Base-by-base conservation (phyloP, 2,329 filamentous ascomycete species). In the Lachnum nothofagi region DNA sequence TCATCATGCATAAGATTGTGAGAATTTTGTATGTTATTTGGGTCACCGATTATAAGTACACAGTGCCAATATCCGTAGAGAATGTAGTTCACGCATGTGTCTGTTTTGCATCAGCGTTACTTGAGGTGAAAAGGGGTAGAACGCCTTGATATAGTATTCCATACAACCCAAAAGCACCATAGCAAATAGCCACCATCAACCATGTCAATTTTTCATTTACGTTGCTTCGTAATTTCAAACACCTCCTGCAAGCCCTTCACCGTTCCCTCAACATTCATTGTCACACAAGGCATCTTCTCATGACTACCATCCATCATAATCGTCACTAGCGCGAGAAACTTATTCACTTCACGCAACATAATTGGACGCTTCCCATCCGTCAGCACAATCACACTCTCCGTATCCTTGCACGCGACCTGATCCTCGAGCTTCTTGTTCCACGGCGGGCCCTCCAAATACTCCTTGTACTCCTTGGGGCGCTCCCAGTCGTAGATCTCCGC, bases 401-500 rank as follows among this genome's bases (percentile, higher is more conserved):
- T 80, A 57, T 80, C 82, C 50, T 74, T 74, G 59, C 81, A 83
- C 14, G 79, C 82, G 31, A 83, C 74, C 67, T 86, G 83, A 56
- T 85, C 80, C 51, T 83, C 79, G 4, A 85, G 70, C 53, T 74
- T 77, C 62, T 79, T 74, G 53, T 75, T 77, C 77, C 79, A 82
- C 1, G 79, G 79, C 42, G 77, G 72, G 1, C 73, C 78, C 64
- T 85, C 81, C 5, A 85, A 72, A 19, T 68, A 67, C 43, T 76
- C 73, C 22, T 75, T 73, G 54, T 80, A 79, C 17, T 75, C 71
- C 20, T 76, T 71, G 23, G 75, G 75, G 6, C 81, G 75, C 42
- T 74, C 71, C 78, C 83, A 97, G 39, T 91, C 91, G 65, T 96
- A 98, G 33, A 98, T 85, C 65, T 97, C 91, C 23, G 89, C 93